A percentile compares a stretch with the other conserved stretches of the same genome.
Conservation (phyloP, 768 basidiomycete species). For the Suillus alpinus region DNA sequence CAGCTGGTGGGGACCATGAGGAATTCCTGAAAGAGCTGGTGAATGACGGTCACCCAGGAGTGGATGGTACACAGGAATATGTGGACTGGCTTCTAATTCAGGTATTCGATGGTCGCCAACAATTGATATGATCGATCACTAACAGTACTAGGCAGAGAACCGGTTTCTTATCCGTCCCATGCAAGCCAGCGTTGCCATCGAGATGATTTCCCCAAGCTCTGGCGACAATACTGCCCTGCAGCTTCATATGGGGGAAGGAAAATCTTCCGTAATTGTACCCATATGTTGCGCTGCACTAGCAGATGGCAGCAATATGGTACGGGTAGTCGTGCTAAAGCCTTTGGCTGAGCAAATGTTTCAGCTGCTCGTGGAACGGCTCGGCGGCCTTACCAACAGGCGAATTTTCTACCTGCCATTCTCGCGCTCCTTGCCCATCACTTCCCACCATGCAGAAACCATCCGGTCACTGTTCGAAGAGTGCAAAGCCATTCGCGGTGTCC, state of each 20-base stretch:
- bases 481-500: conserved; percentile 33
- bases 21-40: conserved; percentile 16
- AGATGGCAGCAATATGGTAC: conserved; percentile 24
- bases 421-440: conserved; percentile 16
- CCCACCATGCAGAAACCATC: conserved; percentile 18
- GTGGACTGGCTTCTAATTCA: conserved; percentile 21
- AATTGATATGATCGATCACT: neutral
- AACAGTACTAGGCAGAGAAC: conserved; percentile 23
- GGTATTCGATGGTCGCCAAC: conserved; percentile 4
- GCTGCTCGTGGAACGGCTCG: conserved; percentile 27
- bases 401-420: conserved; percentile 32
- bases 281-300: conserved; percentile 25
- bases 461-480: conserved; percentile 27
- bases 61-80: conserved; percentile 11
- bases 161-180: conserved; percentile 25
- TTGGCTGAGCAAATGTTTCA: conserved; percentile 31
- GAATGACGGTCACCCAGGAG: conserved; percentile 18
- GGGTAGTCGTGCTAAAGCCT: conserved; percentile 33
- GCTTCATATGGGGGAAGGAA: conserved; percentile 58
- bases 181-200: conserved; percentile 26
- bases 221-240: conserved; percentile 39
- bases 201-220: conserved; percentile 31
- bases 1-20: conserved; percentile 2
- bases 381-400: conserved; percentile 32
- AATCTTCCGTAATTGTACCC: conserved; percentile 40